Conservation (phyloP, 495 filamentous ascomycete species). For the Melanomma pulvis-pyrius region DNA sequence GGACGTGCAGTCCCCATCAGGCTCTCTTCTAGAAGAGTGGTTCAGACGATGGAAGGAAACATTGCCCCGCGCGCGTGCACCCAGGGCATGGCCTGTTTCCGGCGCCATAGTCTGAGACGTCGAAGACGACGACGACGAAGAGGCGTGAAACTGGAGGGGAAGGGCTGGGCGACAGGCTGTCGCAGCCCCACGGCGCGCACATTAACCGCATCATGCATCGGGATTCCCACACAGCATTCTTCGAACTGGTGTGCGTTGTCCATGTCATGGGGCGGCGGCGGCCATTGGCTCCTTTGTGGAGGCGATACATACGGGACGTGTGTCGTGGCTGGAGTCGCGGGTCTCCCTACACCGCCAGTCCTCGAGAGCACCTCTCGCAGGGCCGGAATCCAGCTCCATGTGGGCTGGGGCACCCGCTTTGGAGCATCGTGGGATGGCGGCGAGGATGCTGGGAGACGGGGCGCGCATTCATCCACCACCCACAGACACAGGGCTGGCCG, state of each 20-base stretch:
- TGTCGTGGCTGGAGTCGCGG: neutral
- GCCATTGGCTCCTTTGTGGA: neutral
- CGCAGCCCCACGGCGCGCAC: neutral
- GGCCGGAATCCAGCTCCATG: neutral
- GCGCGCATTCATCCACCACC: conserved; percentile 16
- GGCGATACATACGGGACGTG: neutral
- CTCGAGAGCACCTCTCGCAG: neutral
- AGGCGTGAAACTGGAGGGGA: neutral
- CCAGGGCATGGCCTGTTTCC: neutral
- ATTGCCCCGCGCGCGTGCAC: neutral
- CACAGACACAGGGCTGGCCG: conserved; percentile 2
- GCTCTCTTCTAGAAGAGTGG: neutral
- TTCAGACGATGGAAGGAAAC: neutral
- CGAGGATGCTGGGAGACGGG: neutral
- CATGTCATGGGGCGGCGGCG: neutral
- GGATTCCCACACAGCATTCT: neutral
- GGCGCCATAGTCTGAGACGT: no score
- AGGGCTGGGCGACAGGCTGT: neutral
- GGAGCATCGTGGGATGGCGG: neutral
- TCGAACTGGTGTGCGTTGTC: conserved; percentile 23
- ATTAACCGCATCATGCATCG: neutral
- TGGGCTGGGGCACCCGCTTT: neutral
- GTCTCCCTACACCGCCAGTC: neutral
- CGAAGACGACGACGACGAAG: no score
- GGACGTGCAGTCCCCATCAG: neutral